These are phyloP conservation scores for Plasmodium vivax DNA, from an alignment of 169 alveolate species.

Conservation along the genomic window DNA sequence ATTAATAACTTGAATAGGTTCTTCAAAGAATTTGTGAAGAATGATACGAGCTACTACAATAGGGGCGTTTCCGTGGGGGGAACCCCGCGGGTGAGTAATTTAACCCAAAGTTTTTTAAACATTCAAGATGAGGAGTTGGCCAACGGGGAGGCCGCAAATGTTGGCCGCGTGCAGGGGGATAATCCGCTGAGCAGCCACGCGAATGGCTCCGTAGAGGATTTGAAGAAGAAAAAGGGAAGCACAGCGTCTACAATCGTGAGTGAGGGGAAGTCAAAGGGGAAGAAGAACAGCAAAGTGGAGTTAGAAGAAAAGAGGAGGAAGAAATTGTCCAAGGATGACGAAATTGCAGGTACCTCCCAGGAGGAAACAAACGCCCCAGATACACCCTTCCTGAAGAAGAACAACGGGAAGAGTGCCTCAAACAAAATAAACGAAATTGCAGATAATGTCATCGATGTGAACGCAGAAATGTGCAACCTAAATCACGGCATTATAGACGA, in stretches of 20 bases:
- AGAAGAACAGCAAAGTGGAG: neutral
- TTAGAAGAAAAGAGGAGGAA: neutral
- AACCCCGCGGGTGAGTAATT: slow-evolving; percentile 10
- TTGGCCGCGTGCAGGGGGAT: neutral
- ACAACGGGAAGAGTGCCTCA: neutral
- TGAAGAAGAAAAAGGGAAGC: neutral
- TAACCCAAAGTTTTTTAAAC: slow-evolving; percentile 43
- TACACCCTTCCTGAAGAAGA: slow-evolving; percentile 1
- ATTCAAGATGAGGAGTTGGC: neutral
- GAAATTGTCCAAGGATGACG: neutral
- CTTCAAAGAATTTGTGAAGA: slow-evolving; percentile 59
- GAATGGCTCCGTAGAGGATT: neutral
- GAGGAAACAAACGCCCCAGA: neutral
- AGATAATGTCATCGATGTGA: slow-evolving; percentile 36
- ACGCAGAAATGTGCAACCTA: neutral
- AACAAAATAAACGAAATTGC: slow-evolving; percentile 32
- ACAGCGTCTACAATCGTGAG: neutral
- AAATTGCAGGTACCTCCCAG: neutral
- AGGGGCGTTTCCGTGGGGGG: slow-evolving; percentile 15
- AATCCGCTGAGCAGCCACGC: neutral
- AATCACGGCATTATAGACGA: slow-evolving; percentile 44
- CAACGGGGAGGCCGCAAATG: neutral
- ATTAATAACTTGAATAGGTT: slow-evolving; percentile 45
- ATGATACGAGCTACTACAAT: slow-evolving; percentile 37
- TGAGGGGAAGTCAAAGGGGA: neutral